These are phyloP conservation scores for Eucalyptus guilfoylei DNA, from an alignment of 345 rosid genomes.

Conservation along the genomic window DNA sequence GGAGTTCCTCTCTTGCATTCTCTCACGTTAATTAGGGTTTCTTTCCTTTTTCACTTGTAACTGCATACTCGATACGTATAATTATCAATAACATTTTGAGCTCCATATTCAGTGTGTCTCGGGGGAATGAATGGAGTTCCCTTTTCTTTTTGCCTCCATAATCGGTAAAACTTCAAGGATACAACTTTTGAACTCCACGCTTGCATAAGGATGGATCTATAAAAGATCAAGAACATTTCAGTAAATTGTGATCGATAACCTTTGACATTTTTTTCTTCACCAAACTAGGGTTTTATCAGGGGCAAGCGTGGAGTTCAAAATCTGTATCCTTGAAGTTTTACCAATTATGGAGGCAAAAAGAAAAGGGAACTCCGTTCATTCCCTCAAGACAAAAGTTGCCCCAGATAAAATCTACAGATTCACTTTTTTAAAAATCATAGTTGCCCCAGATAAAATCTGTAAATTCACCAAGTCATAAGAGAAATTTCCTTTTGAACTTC, in stretches of 20 bases:
- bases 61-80: neutral
- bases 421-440: no score
- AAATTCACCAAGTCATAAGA: neutral
- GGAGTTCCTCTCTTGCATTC: neutral
- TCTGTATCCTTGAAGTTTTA: neutral
- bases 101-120: neutral
- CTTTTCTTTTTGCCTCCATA: neutral
- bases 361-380: neutral
- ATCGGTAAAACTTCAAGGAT: neutral
- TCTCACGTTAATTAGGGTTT: neutral
- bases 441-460: neutral
- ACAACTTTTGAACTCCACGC: neutral
- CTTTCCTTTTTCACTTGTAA: neutral
- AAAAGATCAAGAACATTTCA: neutral
- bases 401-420: no score
- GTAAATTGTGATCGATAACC: neutral
- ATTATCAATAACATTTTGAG: neutral
- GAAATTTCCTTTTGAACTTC: neutral
- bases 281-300: neutral
- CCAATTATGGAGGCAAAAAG: neutral
- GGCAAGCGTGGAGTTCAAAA: neutral
- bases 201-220: neutral
- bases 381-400: neutral
- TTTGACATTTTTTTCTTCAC: neutral
- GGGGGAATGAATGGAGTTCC: neutral